Conservation (phyloP, 176 grass and related monocot genomes). For the Neostapfia colusana region DNA sequence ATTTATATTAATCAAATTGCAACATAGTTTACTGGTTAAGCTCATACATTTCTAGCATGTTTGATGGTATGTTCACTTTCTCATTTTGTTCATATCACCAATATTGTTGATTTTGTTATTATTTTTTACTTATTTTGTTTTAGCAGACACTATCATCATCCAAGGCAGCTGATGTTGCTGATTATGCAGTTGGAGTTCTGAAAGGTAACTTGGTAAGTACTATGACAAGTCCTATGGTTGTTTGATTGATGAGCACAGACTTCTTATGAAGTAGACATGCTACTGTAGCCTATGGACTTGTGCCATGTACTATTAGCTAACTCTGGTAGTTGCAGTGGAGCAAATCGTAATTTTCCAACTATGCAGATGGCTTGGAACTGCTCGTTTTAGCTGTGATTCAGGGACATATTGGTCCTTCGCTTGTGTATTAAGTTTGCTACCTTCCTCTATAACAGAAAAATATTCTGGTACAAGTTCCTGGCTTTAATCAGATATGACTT, state of each 20-base stretch:
- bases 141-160: constrained; percentile 76
- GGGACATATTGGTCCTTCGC: not conserved
- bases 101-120: constrained; percentile 29
- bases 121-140: constrained; percentile 27
- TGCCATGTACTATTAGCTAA: constrained; percentile 10
- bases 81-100: not conserved
- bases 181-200: constrained; percentile 79
- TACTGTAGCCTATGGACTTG: not conserved
- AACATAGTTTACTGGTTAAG: not conserved
- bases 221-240: not conserved
- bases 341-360: not conserved
- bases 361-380: not conserved
- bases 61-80: constrained; percentile 6
- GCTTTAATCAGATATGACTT: not conserved
- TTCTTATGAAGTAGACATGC: not conserved
- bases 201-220: constrained; percentile 67
- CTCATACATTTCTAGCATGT: constrained; percentile 22
- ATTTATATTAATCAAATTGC: not conserved
- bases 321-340: not conserved
- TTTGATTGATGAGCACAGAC: not conserved
- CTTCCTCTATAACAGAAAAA: not conserved
- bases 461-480: not conserved
- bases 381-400: constrained; percentile 18
- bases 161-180: constrained; percentile 49
- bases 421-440: constrained; percentile 19